A percentile compares a stretch with the other conserved stretches of the same genome.
phyloP scores from a whole-genome alignment of 139 green algal species.

The Chlamydomonas asymmetrica region DNA sequence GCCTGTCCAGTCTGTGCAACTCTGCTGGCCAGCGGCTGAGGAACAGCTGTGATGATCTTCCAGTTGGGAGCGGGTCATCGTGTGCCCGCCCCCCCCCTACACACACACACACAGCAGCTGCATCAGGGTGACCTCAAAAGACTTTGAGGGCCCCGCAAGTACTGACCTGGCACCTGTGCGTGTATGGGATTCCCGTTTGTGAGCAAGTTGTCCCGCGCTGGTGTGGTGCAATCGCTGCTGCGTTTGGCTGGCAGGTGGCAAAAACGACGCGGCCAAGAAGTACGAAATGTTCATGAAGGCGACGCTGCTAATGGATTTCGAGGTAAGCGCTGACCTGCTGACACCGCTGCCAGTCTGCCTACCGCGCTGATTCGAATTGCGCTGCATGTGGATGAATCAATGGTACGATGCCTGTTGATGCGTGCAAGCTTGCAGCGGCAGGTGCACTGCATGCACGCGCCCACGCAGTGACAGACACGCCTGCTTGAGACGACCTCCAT shows the following conservation, averaged over 20 bases:
- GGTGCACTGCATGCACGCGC: not conserved
- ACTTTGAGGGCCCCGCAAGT: not conserved
- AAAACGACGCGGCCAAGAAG: constrained; percentile 50
- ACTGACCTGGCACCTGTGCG: not conserved
- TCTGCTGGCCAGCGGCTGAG: too few species aligned
- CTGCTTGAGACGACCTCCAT: too few species aligned
- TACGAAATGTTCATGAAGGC: constrained; percentile 78
- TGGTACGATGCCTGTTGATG: not conserved
- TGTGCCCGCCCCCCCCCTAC: too few species aligned
- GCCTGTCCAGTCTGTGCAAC: too few species aligned
- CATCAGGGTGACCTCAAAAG: not conserved
- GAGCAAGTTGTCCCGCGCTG: too few species aligned
- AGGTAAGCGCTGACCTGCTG: constrained; percentile 6
- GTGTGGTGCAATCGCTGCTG: not conserved
- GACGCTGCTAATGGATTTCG: constrained; percentile 49
- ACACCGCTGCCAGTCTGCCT: not conserved
- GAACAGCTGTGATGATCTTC: too few species aligned
- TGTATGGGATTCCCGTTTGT: not conserved
- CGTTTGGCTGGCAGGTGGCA: constrained; percentile 9
- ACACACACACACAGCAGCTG: not conserved
- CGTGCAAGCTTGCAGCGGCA: too few species aligned
- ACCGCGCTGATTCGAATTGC: not conserved
- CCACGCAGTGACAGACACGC: not conserved
- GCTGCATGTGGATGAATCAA: not conserved
- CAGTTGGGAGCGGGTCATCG: too few species aligned